Evolutionary conservation across 371 early-diverging fungal genomes (phyloP).

Genomic region (Phascolomyces articulosus): DNA sequence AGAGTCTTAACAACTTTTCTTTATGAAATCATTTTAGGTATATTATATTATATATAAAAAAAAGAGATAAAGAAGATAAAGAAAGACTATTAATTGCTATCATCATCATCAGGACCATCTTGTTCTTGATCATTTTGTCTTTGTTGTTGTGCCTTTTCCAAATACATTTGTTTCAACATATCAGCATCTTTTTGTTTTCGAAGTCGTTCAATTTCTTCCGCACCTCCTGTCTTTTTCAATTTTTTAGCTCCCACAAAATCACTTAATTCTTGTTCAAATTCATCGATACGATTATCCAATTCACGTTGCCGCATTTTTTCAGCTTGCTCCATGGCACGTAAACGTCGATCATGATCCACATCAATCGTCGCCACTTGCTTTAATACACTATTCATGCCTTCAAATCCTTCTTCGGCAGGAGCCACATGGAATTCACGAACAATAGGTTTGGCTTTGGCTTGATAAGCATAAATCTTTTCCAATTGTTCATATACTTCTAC

Average conservation of each 20-base stretch:
- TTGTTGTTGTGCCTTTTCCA: slow-evolving; percentile 11
- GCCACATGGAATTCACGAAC: slow-evolving; percentile 61
- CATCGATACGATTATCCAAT: slow-evolving; percentile 65
- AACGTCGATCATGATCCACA: slow-evolving; percentile 66
- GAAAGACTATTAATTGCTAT: background rate
- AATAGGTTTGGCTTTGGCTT: slow-evolving; percentile 41
- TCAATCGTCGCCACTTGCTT: slow-evolving; percentile 71
- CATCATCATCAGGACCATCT: slow-evolving; percentile 2
- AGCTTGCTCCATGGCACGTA: slow-evolving; percentile 69
- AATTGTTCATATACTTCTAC: slow-evolving; percentile 67
- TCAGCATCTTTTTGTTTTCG: slow-evolving; percentile 67
- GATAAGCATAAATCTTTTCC: slow-evolving; percentile 68
- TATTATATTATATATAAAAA: background rate
- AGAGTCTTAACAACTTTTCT: too few species aligned
- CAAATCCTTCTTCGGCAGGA: slow-evolving; percentile 66
- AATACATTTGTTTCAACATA: slow-evolving; percentile 45
- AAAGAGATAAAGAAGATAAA: background rate
- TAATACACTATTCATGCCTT: slow-evolving; percentile 64
- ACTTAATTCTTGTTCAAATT: slow-evolving; percentile 74
- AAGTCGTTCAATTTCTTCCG: slow-evolving; percentile 68
- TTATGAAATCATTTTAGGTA: background rate
- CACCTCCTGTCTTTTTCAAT: slow-evolving; percentile 77
- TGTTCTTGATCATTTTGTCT: background rate
- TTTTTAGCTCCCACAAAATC: slow-evolving; percentile 67
- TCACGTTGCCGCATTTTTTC: slow-evolving; percentile 71